Evolutionary conservation across 2,329 filamentous ascomycete genomes (phyloP), one percentile per base, ranked within the genome.

Genomic region (Claviceps quebecensis): DNA sequence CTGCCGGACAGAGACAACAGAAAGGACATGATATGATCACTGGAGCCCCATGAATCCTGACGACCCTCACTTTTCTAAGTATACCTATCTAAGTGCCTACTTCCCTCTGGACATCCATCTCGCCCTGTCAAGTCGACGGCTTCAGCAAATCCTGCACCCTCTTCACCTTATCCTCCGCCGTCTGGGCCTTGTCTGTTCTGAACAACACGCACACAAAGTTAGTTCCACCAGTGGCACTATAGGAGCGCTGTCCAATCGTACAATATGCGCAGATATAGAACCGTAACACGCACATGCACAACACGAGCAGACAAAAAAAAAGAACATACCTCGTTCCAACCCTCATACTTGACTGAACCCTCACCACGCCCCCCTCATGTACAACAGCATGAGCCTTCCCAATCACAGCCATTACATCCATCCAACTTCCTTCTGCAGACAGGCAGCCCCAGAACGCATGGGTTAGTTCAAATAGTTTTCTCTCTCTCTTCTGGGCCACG

Each of bases 261-360:
- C 19, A 19, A 19, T 19, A 19, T 34, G 9, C 29, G 3, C 29
- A 34, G 29, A 34, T 34, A 11, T 11, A 4, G 4, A 34, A 34
- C 4, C 29, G 29, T 8, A 34, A 26, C 29, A 29, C 8, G 26
- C 26, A 29, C 26, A 29, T 8, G 3, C 23, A 26, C 23, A 26
- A 29, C 26, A 29, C 3, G 3, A 11, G 29, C 29, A 11, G 1
- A 11, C 8, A 1, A 23, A 5, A 23, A 23, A 23, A 5, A 23
- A 23, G 5, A 23, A 69, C 74, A 62, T 58, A 84, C 84, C 84
- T 81, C 29, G 85, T 85, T 1, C 91, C 91, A 44, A 89, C 82
- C 13, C 91, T 75, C 70, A 97, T 90, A 63, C 91, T 89, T 29
- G 83, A 86, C 72, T 97, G 91, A 41, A 97, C 86, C 51, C 93